Evolutionary conservation across 306 rosid species (phyloP), one percentile per base, ranked within the genome.

Genomic region (Carpinus viminea): DNA sequence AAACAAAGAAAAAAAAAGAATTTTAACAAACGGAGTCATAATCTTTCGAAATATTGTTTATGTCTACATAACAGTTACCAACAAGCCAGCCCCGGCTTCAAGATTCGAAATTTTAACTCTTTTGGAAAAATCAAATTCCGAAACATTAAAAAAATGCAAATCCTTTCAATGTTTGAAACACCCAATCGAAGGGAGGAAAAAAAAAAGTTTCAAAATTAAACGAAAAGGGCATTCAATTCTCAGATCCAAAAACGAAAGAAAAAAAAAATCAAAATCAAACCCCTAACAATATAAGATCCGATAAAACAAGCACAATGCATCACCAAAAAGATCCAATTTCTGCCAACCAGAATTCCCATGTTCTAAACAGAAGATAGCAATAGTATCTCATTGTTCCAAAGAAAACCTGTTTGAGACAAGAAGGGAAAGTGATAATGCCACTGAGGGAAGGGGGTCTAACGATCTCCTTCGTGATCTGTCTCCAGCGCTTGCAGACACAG

Each of bases 401-500:
- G 45, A 45, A 66, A 7, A 96, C 99, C 99, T 96, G 96, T 79
- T 91, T 96, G 31, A 96, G 99, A 69, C 93, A 96, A 31, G 99
- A 90, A 50, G 99, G 99, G 82, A 96, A 96, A 47, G 99, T 93
- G 73, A 96, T 96, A 86, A 62, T 91, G 10, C 97, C 94, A 46
- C 65, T 75, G 21, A 75, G 84, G 0, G 85, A 80, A 20, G 96
- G 90, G 4, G 86, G 76, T 9, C 76, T 74, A 0, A 85, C 94
- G 87, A 93, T 85, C 89, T 96, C 90, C 56, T 88, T 90, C 5
- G 98, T 85, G 28, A 86, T 72, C 48, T 96, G 93, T 60, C 98
- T 90, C 99, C 99, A 96, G 31, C 96, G 87, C 85, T 96, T 96
- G 68, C 99, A 96, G 15, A 96, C 97, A 59, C 99, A 91, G 3